These are phyloP conservation scores for Metschnikowia anglica DNA, from an alignment of 805 yeast species.

Conservation along the genomic window DNA sequence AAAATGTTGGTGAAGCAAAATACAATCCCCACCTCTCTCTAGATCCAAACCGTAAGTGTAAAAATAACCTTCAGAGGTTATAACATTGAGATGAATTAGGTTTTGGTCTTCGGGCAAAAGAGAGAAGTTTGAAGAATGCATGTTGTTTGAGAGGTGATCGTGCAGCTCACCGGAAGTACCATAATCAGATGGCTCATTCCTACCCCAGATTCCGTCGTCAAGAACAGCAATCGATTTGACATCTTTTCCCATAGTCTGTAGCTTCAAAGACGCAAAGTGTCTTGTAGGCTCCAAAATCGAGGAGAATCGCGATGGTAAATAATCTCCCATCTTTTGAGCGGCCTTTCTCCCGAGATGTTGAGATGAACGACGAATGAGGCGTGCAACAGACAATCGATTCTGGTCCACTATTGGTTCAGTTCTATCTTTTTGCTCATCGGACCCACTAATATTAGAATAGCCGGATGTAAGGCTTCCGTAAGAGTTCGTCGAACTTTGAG, in stretches of 20 bases:
- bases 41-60: slow-evolving; percentile 81
- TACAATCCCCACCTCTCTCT: slow-evolving; percentile 91
- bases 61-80: slow-evolving; percentile 78
- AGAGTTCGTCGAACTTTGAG: slow-evolving; percentile 39
- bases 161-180: slow-evolving; percentile 14
- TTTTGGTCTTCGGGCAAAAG: slow-evolving; percentile 3
- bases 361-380: slow-evolving; percentile 74
- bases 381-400: slow-evolving; percentile 67
- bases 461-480: slow-evolving; percentile 36
- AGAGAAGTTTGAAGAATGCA: slow-evolving; percentile 2
- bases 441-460: slow-evolving; percentile 22
- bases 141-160: slow-evolving; percentile 7
- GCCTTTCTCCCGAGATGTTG: slow-evolving; percentile 76
- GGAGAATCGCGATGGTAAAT: slow-evolving; percentile 73
- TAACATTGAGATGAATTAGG: slow-evolving; percentile 58
- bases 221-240: slow-evolving; percentile 49
- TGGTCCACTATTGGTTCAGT: slow-evolving; percentile 70
- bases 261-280: slow-evolving; percentile 85
- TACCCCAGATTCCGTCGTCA: slow-evolving; percentile 32
- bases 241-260: slow-evolving; percentile 44
- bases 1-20: slow-evolving; percentile 68
- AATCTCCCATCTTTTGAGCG: slow-evolving; percentile 87
- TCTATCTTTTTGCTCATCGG: slow-evolving; percentile 23
- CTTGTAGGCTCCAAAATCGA: slow-evolving; percentile 86
- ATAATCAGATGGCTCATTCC: slow-evolving; percentile 29